Percentiles rank a stretch among this genome's conserved stretches.
Conservation (phyloP, 1,139 yeast species). For the Scheffersomyces parashehatae region DNA sequence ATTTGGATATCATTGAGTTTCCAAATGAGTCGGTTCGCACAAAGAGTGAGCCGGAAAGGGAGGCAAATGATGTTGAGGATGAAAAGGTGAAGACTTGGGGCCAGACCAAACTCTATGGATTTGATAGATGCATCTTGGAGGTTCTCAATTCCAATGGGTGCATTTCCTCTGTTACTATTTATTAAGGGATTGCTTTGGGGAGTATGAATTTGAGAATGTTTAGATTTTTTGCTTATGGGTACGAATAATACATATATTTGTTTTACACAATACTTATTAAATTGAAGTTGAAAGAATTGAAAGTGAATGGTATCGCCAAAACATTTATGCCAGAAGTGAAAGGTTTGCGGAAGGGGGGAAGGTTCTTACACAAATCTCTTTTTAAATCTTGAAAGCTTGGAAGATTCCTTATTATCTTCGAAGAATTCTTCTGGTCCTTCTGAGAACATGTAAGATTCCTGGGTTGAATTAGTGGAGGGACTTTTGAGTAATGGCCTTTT, state of each 20-base stretch:
- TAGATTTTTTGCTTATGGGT: not conserved
- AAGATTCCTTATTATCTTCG: too few relatives aligned
- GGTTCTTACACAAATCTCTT: conserved; percentile 6
- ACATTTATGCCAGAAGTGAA: conserved; percentile 2
- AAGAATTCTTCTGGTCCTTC: not conserved
- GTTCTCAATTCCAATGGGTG: conserved; percentile 45
- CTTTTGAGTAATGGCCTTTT: not conserved
- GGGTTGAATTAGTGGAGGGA: not conserved
- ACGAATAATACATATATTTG: not conserved
- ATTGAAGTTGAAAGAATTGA: not conserved
- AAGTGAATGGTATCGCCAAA: not conserved
- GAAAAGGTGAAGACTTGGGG: conserved; percentile 50
- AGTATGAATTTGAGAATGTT: too few relatives aligned
- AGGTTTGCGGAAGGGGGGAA: not conserved
- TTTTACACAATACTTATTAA: too few relatives aligned
- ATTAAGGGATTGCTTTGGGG: conserved; percentile 8
- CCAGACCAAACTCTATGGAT: conserved; percentile 50
- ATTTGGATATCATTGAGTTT: conserved; percentile 34
- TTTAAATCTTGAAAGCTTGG: conserved; percentile 10
- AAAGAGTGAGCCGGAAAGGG: conserved; percentile 7
- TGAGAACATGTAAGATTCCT: not conserved
- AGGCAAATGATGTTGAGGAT: conserved; percentile 50
- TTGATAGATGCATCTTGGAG: conserved; percentile 51
- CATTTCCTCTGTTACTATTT: conserved; percentile 34
- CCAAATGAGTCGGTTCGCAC: conserved; percentile 6